These are phyloP conservation scores for Metrosideros polymorpha DNA, from an alignment of 441 rosid species.

Conservation along the genomic window DNA sequence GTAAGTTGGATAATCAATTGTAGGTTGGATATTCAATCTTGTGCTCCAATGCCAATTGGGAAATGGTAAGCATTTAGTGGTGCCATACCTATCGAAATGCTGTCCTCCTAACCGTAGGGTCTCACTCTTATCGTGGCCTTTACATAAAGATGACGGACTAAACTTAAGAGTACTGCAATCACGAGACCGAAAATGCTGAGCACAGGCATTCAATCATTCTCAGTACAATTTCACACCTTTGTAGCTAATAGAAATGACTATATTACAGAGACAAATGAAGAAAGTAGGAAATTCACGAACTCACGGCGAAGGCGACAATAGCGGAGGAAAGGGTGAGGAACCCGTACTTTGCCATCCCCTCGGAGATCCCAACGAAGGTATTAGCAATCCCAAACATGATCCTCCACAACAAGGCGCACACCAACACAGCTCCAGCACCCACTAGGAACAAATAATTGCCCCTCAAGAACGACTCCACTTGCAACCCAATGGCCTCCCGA, in stretches of 20 bases:
- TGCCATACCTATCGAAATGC: neutral
- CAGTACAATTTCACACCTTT: neutral
- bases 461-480: conserved; percentile 62
- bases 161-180: neutral
- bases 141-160: neutral
- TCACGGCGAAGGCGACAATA: conserved; percentile 73
- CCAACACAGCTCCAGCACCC: conserved; percentile 56
- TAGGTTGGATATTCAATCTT: neutral
- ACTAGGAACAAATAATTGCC: conserved; percentile 52
- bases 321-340: conserved; percentile 90
- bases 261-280: neutral
- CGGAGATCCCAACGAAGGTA: conserved; percentile 72
- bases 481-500: conserved; percentile 63
- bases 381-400: conserved; percentile 84
- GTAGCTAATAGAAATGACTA: neutral
- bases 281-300: conserved; percentile 10
- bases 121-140: neutral
- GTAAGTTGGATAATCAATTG: neutral
- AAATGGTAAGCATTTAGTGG: neutral
- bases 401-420: conserved; percentile 76
- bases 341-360: conserved; percentile 90
- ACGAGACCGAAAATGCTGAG: neutral
- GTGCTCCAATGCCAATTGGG: neutral
- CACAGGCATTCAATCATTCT: neutral
- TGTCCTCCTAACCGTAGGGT: neutral